These are phyloP conservation scores for Talaromyces sp. DNA, from an alignment of 2,329 filamentous ascomycete genomes.

Conservation along the genomic window DNA sequence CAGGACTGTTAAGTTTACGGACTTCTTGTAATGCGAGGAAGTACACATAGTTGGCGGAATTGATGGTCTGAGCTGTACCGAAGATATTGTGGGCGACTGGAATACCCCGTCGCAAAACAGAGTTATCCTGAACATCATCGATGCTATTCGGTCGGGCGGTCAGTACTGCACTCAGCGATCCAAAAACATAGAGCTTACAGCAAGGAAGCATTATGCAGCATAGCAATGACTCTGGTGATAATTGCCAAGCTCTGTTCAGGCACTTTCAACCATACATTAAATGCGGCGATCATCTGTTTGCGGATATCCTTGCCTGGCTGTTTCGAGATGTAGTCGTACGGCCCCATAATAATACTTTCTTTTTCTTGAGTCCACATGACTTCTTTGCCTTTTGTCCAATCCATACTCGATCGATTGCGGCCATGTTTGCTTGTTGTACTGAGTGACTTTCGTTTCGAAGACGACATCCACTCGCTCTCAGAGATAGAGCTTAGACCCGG, in stretches of 20 bases:
- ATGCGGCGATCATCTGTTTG: slow-evolving; percentile 43
- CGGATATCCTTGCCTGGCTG: slow-evolving; percentile 48
- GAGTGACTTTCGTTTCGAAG: slow-evolving; percentile 32
- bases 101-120: slow-evolving; percentile 46
- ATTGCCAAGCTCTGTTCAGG: slow-evolving; percentile 39
- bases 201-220: slow-evolving; percentile 47
- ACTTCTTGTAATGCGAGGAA: slow-evolving; percentile 45
- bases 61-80: slow-evolving; percentile 51
- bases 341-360: slow-evolving; percentile 43
- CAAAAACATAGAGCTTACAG: slow-evolving; percentile 30
- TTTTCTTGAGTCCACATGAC: slow-evolving; percentile 38
- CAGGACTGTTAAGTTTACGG: slow-evolving; percentile 38
- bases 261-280: slow-evolving; percentile 46
- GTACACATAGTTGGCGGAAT: slow-evolving; percentile 51
- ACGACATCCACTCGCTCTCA: slow-evolving; percentile 61
- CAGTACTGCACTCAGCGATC: neutral
- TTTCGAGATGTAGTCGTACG: slow-evolving; percentile 45
- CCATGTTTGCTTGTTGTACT: slow-evolving; percentile 29
- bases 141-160: slow-evolving; percentile 29
- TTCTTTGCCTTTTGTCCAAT: slow-evolving; percentile 40
- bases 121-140: slow-evolving; percentile 52
- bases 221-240: slow-evolving; percentile 44
- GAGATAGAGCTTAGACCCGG: slow-evolving; percentile 54
- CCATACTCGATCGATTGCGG: slow-evolving; percentile 37
- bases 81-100: slow-evolving; percentile 51